Base-by-base conservation (phyloP, 1,139 yeast species). In the Yamadazyma sp. region DNA sequence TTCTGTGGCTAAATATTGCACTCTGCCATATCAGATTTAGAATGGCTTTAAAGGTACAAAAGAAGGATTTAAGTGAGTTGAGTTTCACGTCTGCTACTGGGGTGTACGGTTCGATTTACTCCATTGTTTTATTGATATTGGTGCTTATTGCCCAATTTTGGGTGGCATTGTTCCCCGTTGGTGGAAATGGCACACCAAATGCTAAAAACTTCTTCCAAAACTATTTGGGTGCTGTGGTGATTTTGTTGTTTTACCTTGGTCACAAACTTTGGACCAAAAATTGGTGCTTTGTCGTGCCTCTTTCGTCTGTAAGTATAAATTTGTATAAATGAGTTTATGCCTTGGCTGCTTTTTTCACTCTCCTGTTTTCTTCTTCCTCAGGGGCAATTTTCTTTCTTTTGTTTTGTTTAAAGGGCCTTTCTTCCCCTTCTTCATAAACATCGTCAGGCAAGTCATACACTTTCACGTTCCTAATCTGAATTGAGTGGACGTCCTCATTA, bases 361-460 rank as follows among this genome's bases (percentile, higher is more conserved):
- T 44, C 26, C 45, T 48, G 10, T 50, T 46, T 4, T 26, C 17
- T 13, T 45, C 44, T 8, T 38, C 35, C 31, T 46, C 42, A 8
- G 31, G 15, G 6, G 33, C 29, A 3, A 25, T 51, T 34, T 52
- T 58, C 38, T 49, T 51, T 35, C 56, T 53, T 47, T 80, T 77
- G 14, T 58, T 43, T 3, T 62, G 59, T 53, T 80, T 83, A 8
- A 63, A 62, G 0, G 97, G 97, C 43, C 95, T 73, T 20, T 48
- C 53, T 54, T 92, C 97, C 9, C 82, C 92, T 47, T 84, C 94
- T 5, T 65, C 80, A 54, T 84, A 92, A 9, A 90, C 96, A 51
- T 83, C 89, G 53, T 79, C 79, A 12, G 97, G 96, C 29, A 92
- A 66, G 50, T 90, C 96, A 60, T 82, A 78, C 44, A 84, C 63